Evolutionary conservation across 495 filamentous ascomycete species (phyloP).

Genomic region (Penicillium lividum): DNA sequence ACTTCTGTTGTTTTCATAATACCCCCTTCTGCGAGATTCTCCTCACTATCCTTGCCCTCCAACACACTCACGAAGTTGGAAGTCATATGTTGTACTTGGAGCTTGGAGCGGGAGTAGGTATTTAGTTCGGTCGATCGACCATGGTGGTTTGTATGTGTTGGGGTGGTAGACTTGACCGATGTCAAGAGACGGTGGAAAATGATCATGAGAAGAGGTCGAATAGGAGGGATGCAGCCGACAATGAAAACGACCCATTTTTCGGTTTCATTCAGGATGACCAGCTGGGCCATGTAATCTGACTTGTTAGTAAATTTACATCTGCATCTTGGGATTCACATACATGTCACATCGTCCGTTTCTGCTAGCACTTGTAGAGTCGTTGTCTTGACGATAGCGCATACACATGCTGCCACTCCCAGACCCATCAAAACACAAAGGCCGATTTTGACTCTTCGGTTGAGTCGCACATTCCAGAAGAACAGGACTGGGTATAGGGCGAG

Average conservation of each 20-base stretch:
- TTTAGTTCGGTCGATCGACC: constrained; percentile 12
- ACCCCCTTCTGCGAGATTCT: constrained; percentile 12
- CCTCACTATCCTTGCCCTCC: constrained; percentile 9
- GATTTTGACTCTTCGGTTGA: constrained; percentile 40
- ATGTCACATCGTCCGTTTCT: constrained; percentile 14
- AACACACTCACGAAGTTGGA: constrained; percentile 2
- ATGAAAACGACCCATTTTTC: constrained; percentile 23
- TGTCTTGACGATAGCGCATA: constrained; percentile 18
- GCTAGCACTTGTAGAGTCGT: constrained; percentile 9
- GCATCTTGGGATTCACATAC: neutral
- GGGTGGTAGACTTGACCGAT: constrained; percentile 1
- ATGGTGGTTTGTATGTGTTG: constrained; percentile 2
- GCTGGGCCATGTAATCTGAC: constrained; percentile 14
- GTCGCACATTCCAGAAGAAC: constrained; percentile 41
- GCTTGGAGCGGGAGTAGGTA: constrained; percentile 7
- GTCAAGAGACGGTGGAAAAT: constrained; percentile 11
- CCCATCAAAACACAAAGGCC: constrained; percentile 42
- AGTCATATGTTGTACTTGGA: neutral
- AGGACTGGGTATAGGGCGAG: constrained; percentile 39
- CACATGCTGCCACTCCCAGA: constrained; percentile 31
- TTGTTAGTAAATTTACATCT: neutral
- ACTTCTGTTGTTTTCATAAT: constrained; percentile 21
- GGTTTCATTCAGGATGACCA: constrained; percentile 17
- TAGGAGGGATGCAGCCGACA: constrained; percentile 20
- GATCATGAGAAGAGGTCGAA: constrained; percentile 13